These are phyloP conservation scores for Rheum nobile DNA, from an alignment of 148 eudicot species.

Conservation along the genomic window DNA sequence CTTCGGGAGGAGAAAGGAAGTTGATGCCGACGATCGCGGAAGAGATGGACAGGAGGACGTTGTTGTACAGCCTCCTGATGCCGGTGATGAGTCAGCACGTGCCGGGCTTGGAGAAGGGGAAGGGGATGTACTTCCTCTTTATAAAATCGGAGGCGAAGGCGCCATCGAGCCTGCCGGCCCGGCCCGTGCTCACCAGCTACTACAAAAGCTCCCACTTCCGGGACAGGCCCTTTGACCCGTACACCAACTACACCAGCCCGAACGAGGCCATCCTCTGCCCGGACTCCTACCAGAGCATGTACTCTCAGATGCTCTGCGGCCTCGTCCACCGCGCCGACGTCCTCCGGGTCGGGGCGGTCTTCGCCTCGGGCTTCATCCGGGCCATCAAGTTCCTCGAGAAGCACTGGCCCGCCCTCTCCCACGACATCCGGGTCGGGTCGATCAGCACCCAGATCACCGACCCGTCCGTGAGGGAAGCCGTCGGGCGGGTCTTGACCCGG, in stretches of 20 bases:
- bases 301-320: conserved; percentile 70
- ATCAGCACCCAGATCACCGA: conserved; percentile 41
- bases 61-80: conserved; percentile 52
- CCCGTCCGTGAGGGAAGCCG: conserved; percentile 33
- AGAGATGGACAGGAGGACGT: conserved; percentile 49
- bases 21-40: conserved; percentile 75
- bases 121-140: conserved; percentile 69
- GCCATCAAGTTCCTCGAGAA: conserved; percentile 60
- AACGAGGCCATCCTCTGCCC: conserved; percentile 61
- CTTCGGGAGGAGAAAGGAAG: conserved; percentile 77
- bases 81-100: conserved; percentile 75
- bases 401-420: conserved; percentile 38
- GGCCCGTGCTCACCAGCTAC: conserved; percentile 65
- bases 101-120: conserved; percentile 60
- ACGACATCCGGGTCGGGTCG: conserved; percentile 48
- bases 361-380: conserved; percentile 77
- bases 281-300: conserved; percentile 76
- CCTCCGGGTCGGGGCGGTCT: conserved; percentile 71
- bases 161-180: conserved; percentile 54
- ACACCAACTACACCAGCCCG: conserved; percentile 73
- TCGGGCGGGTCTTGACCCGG: conserved; percentile 22
- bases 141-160: conserved; percentile 64
- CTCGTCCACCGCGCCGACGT: conserved; percentile 46
- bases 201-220: conserved; percentile 58
- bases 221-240: conserved; percentile 44